A percentile compares a stretch with the other conserved stretches of the same genome.
phyloP scores from a whole-genome alignment of 2,329 filamentous ascomycete species.

The Alternaria sp. region DNA sequence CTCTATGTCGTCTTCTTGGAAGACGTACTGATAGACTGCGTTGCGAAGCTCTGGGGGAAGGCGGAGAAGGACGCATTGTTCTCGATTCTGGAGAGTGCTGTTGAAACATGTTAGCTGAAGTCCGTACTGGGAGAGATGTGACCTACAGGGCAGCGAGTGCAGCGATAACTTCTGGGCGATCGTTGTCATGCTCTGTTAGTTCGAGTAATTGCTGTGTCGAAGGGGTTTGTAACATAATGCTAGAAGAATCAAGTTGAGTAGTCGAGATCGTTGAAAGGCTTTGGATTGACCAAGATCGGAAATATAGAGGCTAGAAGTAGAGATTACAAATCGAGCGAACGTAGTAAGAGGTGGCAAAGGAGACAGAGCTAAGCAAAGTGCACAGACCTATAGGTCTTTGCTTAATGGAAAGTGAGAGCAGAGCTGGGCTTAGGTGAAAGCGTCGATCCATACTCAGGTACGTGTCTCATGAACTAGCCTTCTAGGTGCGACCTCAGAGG shows the following conservation, averaged over 20 bases:
- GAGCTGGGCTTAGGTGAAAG: no score
- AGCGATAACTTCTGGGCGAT: neutral
- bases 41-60: slow-evolving; percentile 7
- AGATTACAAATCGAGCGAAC: neutral
- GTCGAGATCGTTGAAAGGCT: neutral
- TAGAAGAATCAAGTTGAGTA: neutral
- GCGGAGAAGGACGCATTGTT: neutral
- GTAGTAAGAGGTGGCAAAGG: neutral
- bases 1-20: neutral
- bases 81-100: neutral
- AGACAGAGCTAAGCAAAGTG: no score
- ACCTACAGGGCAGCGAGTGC: neutral
- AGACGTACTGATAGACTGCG: slow-evolving; percentile 1
- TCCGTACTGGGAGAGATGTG: neutral
- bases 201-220: neutral
- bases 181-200: neutral
- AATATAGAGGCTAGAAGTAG: neutral
- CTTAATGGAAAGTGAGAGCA: no score
- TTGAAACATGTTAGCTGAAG: neutral
- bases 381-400: neutral
- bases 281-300: neutral
- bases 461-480: no score
- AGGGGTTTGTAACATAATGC: neutral
- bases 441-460: no score
- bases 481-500: no score